phyloP scores from a whole-genome alignment of 116 monocot genomes.

The Zostera marina region DNA sequence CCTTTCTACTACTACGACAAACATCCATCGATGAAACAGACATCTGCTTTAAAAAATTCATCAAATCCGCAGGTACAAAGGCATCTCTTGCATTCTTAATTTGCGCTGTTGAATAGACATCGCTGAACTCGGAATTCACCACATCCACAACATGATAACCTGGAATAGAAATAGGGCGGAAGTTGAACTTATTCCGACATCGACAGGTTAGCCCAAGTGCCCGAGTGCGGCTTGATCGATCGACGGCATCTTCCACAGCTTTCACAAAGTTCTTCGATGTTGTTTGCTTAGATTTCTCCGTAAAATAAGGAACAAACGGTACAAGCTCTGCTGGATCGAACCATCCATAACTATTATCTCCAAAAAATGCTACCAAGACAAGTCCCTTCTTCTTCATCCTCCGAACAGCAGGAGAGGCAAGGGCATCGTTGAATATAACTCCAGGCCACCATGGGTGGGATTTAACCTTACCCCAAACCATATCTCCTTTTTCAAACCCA shows the following conservation, averaged over 20 bases:
- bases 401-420: conserved; percentile 40
- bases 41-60: conserved; percentile 22
- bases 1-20: not conserved
- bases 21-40: conserved; percentile 11
- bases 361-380: conserved; percentile 82
- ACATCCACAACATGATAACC: conserved; percentile 50
- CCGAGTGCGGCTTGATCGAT: conserved; percentile 41
- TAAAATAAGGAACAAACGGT: conserved; percentile 46
- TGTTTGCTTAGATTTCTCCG: conserved; percentile 48
- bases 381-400: conserved; percentile 31
- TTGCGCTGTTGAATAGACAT: conserved; percentile 39
- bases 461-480: conserved; percentile 92
- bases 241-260: conserved; percentile 72
- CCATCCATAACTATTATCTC: conserved; percentile 94
- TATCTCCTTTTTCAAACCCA: conserved; percentile 51
- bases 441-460: conserved; percentile 99
- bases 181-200: conserved; percentile 35
- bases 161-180: conserved; percentile 19
- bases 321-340: conserved; percentile 66
- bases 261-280: conserved; percentile 26
- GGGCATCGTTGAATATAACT: conserved; percentile 58
- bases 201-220: conserved; percentile 56
- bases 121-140: conserved; percentile 37
- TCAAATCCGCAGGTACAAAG: conserved; percentile 20
- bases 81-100: conserved; percentile 33